phyloP scores from a whole-genome alignment of 2,329 filamentous ascomycete genomes.

The Diplodia mutila region DNA sequence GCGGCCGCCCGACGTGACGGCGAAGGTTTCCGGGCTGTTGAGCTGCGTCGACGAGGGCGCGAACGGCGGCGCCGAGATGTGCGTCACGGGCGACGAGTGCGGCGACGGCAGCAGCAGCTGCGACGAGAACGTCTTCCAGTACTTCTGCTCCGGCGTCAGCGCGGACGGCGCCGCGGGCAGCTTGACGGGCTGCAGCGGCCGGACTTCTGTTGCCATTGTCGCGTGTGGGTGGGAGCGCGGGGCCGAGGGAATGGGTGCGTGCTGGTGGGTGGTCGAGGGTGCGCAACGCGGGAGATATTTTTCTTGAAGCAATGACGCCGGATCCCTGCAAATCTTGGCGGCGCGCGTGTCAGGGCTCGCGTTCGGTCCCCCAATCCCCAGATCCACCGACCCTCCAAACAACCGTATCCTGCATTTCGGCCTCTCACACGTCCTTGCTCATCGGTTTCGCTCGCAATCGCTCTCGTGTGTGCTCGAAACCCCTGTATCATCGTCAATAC shows the following conservation, averaged over 20 bases:
- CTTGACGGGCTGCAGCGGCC: conserved; percentile 78
- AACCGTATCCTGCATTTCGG: neutral
- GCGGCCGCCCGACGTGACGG: conserved; percentile 90
- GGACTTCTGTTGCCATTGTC: conserved; percentile 82
- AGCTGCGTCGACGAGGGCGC: conserved; percentile 43
- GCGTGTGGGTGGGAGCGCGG: neutral
- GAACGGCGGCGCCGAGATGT: conserved; percentile 74
- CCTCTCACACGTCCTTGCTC: neutral
- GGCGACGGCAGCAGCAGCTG: conserved; percentile 88
- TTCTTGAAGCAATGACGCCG: conserved; percentile 20
- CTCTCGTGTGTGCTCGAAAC: neutral
- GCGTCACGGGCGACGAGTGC: conserved; percentile 84
- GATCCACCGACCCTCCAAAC: neutral
- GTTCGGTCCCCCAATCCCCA: neutral
- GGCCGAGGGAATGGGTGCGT: neutral
- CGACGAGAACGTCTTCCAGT: conserved; percentile 95
- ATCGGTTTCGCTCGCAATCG: neutral
- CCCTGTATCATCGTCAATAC: neutral
- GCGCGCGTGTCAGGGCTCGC: neutral
- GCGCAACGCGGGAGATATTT: conserved; percentile 20
- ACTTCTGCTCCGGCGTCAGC: conserved; percentile 87
- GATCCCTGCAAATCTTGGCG: conserved; percentile 18
- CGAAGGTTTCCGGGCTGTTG: conserved; percentile 69
- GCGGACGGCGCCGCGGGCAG: conserved; percentile 80
- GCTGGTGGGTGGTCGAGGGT: conserved; percentile 3